phyloP scores from a whole-genome alignment of 2,329 filamentous ascomycete genomes.

The Sodiomyces alkalinus region DNA sequence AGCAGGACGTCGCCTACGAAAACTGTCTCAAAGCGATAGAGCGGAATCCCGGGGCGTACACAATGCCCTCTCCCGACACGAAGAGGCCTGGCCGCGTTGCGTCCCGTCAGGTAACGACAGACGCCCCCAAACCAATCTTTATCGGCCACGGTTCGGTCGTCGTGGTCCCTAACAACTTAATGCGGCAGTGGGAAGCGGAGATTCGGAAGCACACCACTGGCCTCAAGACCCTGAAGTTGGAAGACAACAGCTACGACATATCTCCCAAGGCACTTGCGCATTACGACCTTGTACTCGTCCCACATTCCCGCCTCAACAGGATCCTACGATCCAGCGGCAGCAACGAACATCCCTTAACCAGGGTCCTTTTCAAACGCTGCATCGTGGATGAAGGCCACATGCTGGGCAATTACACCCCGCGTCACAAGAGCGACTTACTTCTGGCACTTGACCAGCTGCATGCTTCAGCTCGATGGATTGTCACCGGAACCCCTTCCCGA shows the following conservation, averaged over 20 bases:
- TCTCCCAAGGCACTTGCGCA: constrained; percentile 38
- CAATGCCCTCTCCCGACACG: constrained; percentile 29
- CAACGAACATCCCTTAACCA: constrained; percentile 44
- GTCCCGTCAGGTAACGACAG: constrained; percentile 19
- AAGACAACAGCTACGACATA: constrained; percentile 40
- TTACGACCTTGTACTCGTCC: constrained; percentile 68
- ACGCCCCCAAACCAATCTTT: constrained; percentile 33
- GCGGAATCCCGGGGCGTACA: constrained; percentile 43
- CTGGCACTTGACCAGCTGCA: constrained; percentile 36
- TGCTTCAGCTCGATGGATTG: constrained; percentile 68
- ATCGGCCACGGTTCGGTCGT: constrained; percentile 59
- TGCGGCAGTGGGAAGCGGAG: constrained; percentile 73
- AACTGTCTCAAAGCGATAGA: constrained; percentile 40
- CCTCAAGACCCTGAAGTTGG: constrained; percentile 50
- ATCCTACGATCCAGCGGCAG: constrained; percentile 22
- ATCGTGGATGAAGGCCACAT: constrained; percentile 89
- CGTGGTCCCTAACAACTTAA: constrained; percentile 68
- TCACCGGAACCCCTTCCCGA: constrained; percentile 78
- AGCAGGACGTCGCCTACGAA: constrained; percentile 32
- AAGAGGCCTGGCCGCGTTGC: constrained; percentile 10
- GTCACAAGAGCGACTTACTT: constrained; percentile 39
- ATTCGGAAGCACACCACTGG: constrained; percentile 61
- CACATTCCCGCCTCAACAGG: constrained; percentile 55
- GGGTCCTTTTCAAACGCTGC: constrained; percentile 71
- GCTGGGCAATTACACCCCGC: constrained; percentile 49